Conservation (phyloP, 345 rosid species). For the Syzygium aqueum region DNA sequence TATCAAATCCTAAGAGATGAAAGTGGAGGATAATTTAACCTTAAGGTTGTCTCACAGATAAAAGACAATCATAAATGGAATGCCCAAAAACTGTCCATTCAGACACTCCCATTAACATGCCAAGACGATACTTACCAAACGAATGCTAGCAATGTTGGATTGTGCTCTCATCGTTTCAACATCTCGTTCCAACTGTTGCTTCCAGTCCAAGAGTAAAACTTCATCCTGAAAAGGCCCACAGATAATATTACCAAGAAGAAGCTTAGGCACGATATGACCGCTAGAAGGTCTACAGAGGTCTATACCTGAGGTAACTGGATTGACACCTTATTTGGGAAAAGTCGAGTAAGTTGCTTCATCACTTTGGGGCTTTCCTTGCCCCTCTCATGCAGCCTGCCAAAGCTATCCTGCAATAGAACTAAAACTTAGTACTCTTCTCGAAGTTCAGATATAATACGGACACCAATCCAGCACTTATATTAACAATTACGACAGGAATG, state of each 20-base stretch:
- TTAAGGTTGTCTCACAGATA: neutral
- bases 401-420: conserved; percentile 61
- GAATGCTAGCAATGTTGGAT: conserved; percentile 60
- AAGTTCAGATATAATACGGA: neutral
- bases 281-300: neutral
- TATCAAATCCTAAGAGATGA: neutral
- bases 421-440: neutral
- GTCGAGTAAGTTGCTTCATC: conserved; percentile 80
- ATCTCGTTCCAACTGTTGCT: conserved; percentile 91
- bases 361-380: conserved; percentile 84
- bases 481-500: neutral
- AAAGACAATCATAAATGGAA: neutral
- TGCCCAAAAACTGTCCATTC: neutral
- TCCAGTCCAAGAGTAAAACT: conserved; percentile 86
- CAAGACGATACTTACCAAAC: conserved; percentile 43
- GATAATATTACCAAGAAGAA: conserved; percentile 1
- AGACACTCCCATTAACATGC: neutral
- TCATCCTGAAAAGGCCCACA: conserved; percentile 62
- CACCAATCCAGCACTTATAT: neutral
- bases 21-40: neutral
- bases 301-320: conserved; percentile 94
- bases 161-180: conserved; percentile 77
- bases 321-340: conserved; percentile 93
- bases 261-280: neutral
- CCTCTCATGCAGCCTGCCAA: conserved; percentile 81